These are phyloP conservation scores for Fusarium sambucinum DNA, from an alignment of 2,329 filamentous ascomycete species.

Conservation along the genomic window DNA sequence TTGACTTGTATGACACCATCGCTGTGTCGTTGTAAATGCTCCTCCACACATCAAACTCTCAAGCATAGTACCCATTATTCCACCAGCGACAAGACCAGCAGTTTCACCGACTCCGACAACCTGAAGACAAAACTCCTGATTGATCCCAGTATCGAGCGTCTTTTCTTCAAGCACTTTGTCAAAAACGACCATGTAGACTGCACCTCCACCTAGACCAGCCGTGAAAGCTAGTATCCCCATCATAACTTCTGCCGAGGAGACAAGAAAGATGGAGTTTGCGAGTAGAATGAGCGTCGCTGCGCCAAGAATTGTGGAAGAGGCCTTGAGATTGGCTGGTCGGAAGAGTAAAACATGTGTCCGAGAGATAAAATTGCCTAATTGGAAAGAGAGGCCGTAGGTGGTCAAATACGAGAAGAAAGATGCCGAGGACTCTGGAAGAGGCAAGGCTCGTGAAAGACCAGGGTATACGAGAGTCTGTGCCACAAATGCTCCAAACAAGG, in stretches of 20 bases:
- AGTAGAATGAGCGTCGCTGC: slow-evolving; percentile 26
- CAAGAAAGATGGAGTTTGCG: slow-evolving; percentile 40
- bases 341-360: slow-evolving; percentile 42
- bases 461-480: slow-evolving; percentile 46
- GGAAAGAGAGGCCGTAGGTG: slow-evolving; percentile 47
- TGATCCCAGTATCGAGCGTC: slow-evolving; percentile 25
- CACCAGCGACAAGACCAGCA: slow-evolving; percentile 46
- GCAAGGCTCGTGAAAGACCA: slow-evolving; percentile 49
- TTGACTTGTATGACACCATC: slow-evolving; percentile 48
- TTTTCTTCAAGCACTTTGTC: slow-evolving; percentile 39
- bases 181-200: slow-evolving; percentile 48
- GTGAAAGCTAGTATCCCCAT: slow-evolving; percentile 46
- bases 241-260: slow-evolving; percentile 40
- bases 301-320: slow-evolving; percentile 22
- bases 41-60: slow-evolving; percentile 45
- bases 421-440: slow-evolving; percentile 38
- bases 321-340: slow-evolving; percentile 21
- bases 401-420: slow-evolving; percentile 49
- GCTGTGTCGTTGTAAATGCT: slow-evolving; percentile 12
- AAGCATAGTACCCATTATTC: slow-evolving; percentile 43
- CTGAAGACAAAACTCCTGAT: slow-evolving; percentile 50
- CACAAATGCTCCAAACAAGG: slow-evolving; percentile 44
- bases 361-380: slow-evolving; percentile 48
- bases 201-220: slow-evolving; percentile 48
- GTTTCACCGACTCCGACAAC: slow-evolving; percentile 48